Conservation (phyloP, 108 stramenopile genomes). For the Nitzschia sp. region DNA sequence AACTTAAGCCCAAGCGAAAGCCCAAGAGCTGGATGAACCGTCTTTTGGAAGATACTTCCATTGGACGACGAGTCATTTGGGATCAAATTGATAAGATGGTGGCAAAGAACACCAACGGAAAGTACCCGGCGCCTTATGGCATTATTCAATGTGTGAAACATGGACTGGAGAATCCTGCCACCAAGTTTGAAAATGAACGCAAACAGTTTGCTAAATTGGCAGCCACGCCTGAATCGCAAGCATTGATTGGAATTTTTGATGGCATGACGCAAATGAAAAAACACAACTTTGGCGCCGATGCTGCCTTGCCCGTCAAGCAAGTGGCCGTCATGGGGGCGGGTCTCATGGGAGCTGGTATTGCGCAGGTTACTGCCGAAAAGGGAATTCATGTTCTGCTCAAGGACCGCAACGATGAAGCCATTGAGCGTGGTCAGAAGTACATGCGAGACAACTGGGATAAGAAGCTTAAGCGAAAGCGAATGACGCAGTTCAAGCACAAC, state of each 20-base stretch:
- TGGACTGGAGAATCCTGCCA: slow-evolving; percentile 77
- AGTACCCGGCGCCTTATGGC: slow-evolving; percentile 94
- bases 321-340: slow-evolving; percentile 99
- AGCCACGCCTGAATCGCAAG: slow-evolving; percentile 92
- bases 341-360: slow-evolving; percentile 99
- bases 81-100: slow-evolving; percentile 92
- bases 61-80: slow-evolving; percentile 93
- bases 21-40: slow-evolving; percentile 78
- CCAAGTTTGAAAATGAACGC: slow-evolving; percentile 89
- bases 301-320: slow-evolving; percentile 74
- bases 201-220: slow-evolving; percentile 96
- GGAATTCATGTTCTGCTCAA: slow-evolving; percentile 93
- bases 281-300: slow-evolving; percentile 79
- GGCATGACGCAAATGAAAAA: slow-evolving; percentile 97
- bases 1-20: slow-evolving; percentile 87
- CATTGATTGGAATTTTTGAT: slow-evolving; percentile 96
- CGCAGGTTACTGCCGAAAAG: slow-evolving; percentile 97
- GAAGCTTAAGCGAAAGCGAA: slow-evolving; percentile 89
- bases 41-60: slow-evolving; percentile 89
- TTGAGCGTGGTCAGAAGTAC: slow-evolving; percentile 86
- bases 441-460: slow-evolving; percentile 93
- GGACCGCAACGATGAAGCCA: slow-evolving; percentile 88
- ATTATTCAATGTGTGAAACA: slow-evolving; percentile 95
- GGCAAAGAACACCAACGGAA: slow-evolving; percentile 92
- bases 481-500: slow-evolving; percentile 94